A percentile compares a stretch with the other conserved stretches of the same genome.
Conservation (phyloP, 352 stramenopile genomes). For the Phytophthora macrochlamydospora region DNA sequence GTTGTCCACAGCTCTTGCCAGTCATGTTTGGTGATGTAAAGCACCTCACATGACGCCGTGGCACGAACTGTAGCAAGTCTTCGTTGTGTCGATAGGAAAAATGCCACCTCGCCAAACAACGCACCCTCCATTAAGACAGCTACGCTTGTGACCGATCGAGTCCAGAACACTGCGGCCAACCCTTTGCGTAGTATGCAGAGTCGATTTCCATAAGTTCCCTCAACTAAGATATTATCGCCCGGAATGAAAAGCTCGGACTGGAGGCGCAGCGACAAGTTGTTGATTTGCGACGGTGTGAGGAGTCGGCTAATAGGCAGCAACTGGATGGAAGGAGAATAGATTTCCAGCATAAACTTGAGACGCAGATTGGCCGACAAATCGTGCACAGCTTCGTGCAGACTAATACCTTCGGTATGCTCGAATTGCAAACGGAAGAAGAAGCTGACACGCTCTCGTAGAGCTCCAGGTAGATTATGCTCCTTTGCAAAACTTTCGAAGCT, state of each 20-base stretch:
- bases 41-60: slow-evolving; percentile 62
- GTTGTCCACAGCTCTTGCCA: slow-evolving; percentile 70
- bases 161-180: slow-evolving; percentile 59
- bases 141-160: slow-evolving; percentile 51
- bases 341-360: slow-evolving; percentile 78
- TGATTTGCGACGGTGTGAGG: slow-evolving; percentile 57
- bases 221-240: slow-evolving; percentile 62
- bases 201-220: slow-evolving; percentile 61
- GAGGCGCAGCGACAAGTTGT: slow-evolving; percentile 69
- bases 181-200: slow-evolving; percentile 74
- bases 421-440: slow-evolving; percentile 73
- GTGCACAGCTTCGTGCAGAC: slow-evolving; percentile 56
- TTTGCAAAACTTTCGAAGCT: slow-evolving; percentile 82
- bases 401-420: slow-evolving; percentile 55
- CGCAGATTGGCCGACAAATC: slow-evolving; percentile 73
- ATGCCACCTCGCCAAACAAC: slow-evolving; percentile 72
- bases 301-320: slow-evolving; percentile 61
- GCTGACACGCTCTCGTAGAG: slow-evolving; percentile 54
- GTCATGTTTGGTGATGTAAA: slow-evolving; percentile 66
- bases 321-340: slow-evolving; percentile 60
- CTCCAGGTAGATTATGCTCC: slow-evolving; percentile 50
- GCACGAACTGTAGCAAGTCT: slow-evolving; percentile 69
- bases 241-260: slow-evolving; percentile 73
- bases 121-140: slow-evolving; percentile 62
- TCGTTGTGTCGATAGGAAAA: slow-evolving; percentile 64